phyloP scores from a whole-genome alignment of 768 basidiomycete species.

The Lactarius quietus region DNA sequence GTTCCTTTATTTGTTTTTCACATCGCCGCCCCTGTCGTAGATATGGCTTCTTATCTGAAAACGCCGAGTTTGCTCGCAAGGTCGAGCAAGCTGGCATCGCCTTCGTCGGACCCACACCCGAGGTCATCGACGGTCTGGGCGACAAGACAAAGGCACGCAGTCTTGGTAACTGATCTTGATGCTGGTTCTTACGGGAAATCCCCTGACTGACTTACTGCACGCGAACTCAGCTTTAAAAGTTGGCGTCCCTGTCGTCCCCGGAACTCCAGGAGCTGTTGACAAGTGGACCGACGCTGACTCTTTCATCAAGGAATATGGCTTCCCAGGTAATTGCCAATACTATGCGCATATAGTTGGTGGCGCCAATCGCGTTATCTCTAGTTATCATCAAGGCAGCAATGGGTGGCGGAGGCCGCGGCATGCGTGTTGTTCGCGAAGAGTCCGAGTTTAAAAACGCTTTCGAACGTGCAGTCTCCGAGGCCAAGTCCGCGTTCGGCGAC shows the following conservation, averaged over 20 bases:
- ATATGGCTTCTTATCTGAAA: slow-evolving; percentile 97
- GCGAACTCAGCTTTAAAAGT: slow-evolving; percentile 67
- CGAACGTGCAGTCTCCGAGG: slow-evolving; percentile 90
- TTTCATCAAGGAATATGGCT: slow-evolving; percentile 95
- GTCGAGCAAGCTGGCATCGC: slow-evolving; percentile 97
- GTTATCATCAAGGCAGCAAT: slow-evolving; percentile 99
- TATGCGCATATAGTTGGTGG: slow-evolving; percentile 13
- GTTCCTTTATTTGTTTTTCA: neutral
- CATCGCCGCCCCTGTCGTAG: slow-evolving; percentile 44
- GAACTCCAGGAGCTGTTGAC: slow-evolving; percentile 92
- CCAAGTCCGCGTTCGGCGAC: slow-evolving; percentile 95
- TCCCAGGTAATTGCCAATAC: slow-evolving; percentile 56
- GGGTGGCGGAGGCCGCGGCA: slow-evolving; percentile 98
- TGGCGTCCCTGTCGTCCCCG: slow-evolving; percentile 95
- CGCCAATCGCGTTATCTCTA: slow-evolving; percentile 29
- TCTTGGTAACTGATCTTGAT: slow-evolving; percentile 50
- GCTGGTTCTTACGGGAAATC: slow-evolving; percentile 14
- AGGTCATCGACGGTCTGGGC: slow-evolving; percentile 95
- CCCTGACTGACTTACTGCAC: slow-evolving; percentile 7
- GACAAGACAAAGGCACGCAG: slow-evolving; percentile 98
- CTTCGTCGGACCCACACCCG: slow-evolving; percentile 93
- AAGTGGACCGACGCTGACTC: slow-evolving; percentile 73
- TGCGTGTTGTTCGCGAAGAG: slow-evolving; percentile 97
- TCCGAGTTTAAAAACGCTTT: slow-evolving; percentile 87
- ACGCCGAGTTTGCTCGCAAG: slow-evolving; percentile 94